Percentiles rank a stretch among this genome's conserved stretches.
phyloP scores from a whole-genome alignment of 192 early-diverging fungal species.

The Coemansia sp. region DNA sequence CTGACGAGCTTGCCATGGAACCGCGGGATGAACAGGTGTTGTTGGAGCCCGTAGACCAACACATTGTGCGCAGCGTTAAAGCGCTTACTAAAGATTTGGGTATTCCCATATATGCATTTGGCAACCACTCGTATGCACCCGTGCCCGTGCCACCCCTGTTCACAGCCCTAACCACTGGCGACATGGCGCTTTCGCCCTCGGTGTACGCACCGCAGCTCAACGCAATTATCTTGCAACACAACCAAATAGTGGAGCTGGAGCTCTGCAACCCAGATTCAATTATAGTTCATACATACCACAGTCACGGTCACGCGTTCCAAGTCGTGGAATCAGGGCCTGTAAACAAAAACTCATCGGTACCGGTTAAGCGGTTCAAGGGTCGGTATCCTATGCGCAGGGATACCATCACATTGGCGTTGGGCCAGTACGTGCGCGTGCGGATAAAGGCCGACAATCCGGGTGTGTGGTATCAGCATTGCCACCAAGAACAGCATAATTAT shows the following conservation, averaged over 20 bases:
- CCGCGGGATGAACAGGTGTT: slow-evolving; percentile 51
- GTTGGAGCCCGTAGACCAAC: slow-evolving; percentile 48
- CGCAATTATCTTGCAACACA: slow-evolving; percentile 61
- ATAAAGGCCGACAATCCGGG: slow-evolving; percentile 79
- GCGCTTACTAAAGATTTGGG: neutral
- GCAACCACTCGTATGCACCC: slow-evolving; percentile 17
- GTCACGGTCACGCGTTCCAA: slow-evolving; percentile 87
- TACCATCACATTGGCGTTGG: slow-evolving; percentile 62
- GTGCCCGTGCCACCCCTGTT: slow-evolving; percentile 60
- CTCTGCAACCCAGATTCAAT: slow-evolving; percentile 66
- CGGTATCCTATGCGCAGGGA: slow-evolving; percentile 59
- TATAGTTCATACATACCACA: slow-evolving; percentile 72
- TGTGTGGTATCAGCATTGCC: slow-evolving; percentile 74
- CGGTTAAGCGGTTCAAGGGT: too few species aligned
- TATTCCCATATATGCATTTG: neutral
- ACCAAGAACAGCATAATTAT: too few species aligned
- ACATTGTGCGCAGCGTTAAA: neutral
- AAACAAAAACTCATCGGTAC: slow-evolving; percentile 8
- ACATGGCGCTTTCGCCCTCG: slow-evolving; percentile 47
- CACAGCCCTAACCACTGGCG: slow-evolving; percentile 62
- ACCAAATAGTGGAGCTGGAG: slow-evolving; percentile 65
- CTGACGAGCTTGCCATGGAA: slow-evolving; percentile 10
- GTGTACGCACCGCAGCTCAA: slow-evolving; percentile 66
- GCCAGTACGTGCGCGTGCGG: slow-evolving; percentile 64
- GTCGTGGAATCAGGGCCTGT: slow-evolving; percentile 55